phyloP scores from a whole-genome alignment of 208 protist species.

The Wallacemonas collosoma region DNA sequence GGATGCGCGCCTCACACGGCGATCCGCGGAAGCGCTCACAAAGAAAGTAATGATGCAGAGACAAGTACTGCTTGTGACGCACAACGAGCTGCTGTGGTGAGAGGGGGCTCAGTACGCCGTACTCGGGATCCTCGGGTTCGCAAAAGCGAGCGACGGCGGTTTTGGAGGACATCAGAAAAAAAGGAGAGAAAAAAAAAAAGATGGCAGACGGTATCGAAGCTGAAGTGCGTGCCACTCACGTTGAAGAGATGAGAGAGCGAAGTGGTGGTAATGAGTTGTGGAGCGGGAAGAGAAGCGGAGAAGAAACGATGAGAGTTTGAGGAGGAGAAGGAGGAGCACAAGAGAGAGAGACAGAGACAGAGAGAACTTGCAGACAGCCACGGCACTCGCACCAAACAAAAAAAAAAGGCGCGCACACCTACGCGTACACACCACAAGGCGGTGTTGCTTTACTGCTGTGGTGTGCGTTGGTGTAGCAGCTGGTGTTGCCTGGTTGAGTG shows the following conservation, averaged over 20 bases:
- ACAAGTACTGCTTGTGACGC: conserved; percentile 79
- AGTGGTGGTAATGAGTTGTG: not conserved
- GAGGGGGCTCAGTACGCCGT: conserved; percentile 78
- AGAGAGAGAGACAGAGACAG: too few relatives aligned
- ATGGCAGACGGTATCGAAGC: not conserved
- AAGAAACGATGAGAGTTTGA: too few relatives aligned
- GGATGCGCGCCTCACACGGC: conserved; percentile 50
- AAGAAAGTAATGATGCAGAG: conserved; percentile 86
- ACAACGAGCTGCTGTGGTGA: conserved; percentile 80
- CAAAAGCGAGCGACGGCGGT: conserved; percentile 63
- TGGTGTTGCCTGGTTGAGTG: too few relatives aligned
- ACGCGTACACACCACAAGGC: too few relatives aligned
- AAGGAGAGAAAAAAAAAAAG: not conserved
- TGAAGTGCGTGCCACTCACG: not conserved
- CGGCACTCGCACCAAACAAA: too few relatives aligned
- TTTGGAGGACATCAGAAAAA: conserved; percentile 21
- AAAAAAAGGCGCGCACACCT: too few relatives aligned
- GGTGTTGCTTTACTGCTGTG: too few relatives aligned
- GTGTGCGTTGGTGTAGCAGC: too few relatives aligned
- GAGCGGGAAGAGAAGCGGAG: not conserved
- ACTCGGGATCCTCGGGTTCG: conserved; percentile 73
- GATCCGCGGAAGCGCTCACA: conserved; percentile 77
- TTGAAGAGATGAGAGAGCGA: too few relatives aligned
- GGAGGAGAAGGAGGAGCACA: too few relatives aligned
- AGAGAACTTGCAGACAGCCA: too few relatives aligned